Percentiles rank a stretch among this genome's conserved stretches.
These are phyloP conservation scores for Eucalyptus tenuipes DNA, from an alignment of 345 rosid species.

Conservation along the genomic window DNA sequence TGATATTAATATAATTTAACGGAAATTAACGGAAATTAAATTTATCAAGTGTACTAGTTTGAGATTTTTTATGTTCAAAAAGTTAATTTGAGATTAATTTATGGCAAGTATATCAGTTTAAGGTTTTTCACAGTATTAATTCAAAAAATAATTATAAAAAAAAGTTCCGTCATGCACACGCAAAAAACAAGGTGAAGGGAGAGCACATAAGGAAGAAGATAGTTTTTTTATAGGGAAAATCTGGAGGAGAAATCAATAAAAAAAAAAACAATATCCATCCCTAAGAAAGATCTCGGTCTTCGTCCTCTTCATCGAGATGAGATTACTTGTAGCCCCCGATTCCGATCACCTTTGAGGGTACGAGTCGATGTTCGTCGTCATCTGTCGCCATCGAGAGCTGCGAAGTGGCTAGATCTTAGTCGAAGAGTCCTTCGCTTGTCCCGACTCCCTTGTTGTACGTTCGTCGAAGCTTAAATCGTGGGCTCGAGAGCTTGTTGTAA, in stretches of 20 bases:
- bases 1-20: no score
- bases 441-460: not conserved
- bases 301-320: not conserved
- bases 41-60: no score
- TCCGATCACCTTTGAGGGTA: not conserved
- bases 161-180: rapidly evolving
- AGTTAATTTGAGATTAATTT: no score
- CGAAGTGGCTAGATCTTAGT: not conserved
- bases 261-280: not conserved
- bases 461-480: not conserved
- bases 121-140: rapidly evolving
- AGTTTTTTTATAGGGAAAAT: not conserved
- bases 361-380: not conserved
- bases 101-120: no score
- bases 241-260: not conserved
- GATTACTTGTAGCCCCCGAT: not conserved
- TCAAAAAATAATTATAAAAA: no score
- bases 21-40: no score
- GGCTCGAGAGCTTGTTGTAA: not conserved
- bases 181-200: no score
- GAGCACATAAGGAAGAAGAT: no score
- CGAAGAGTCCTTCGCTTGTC: not conserved
- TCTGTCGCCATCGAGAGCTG: not conserved
- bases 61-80: no score
- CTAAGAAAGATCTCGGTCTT: not conserved